Percentiles rank a stretch among this genome's conserved stretches.
Evolutionary conservation across 179 eudicot species (phyloP).

Genomic region (Spergularia azorica): DNA sequence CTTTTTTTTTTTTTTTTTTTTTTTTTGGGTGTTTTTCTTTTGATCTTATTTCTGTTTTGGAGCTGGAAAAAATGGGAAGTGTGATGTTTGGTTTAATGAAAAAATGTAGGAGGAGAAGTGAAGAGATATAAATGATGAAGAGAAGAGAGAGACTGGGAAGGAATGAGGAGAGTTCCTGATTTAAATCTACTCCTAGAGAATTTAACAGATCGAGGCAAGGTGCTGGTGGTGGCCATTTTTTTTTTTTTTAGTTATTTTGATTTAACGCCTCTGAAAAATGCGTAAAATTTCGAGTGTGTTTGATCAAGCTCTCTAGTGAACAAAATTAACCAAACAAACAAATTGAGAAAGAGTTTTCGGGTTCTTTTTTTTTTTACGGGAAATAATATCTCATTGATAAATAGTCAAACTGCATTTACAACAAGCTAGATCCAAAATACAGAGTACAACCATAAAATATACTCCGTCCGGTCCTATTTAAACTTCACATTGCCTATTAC

Average conservation of each 20-base stretch:
- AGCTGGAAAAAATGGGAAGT: slow-evolving; percentile 18
- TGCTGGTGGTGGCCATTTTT: slow-evolving; percentile 28
- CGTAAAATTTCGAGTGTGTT: background rate
- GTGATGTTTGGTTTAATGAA: slow-evolving; percentile 20
- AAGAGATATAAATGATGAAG: slow-evolving; percentile 16
- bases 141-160: slow-evolving; percentile 30
- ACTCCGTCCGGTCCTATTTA: too few relatives aligned
- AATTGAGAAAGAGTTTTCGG: too few relatives aligned
- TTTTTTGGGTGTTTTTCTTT: background rate
- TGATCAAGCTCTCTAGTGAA: too few relatives aligned
- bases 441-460: too few relatives aligned
- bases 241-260: background rate
- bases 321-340: too few relatives aligned
- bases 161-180: slow-evolving; percentile 46
- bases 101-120: slow-evolving; percentile 20
- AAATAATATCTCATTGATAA: too few relatives aligned
- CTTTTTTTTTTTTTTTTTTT: background rate
- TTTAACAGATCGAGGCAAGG: slow-evolving; percentile 50
- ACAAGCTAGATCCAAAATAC: too few relatives aligned
- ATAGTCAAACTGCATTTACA: too few relatives aligned
- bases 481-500: too few relatives aligned
- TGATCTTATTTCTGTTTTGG: slow-evolving; percentile 7
- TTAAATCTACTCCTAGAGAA: slow-evolving; percentile 35
- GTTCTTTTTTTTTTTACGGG: too few relatives aligned
- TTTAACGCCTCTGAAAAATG: slow-evolving; percentile 7